Evolutionary conservation across 2,329 filamentous ascomycete genomes (phyloP), one percentile per base, ranked within the genome.

Genomic region (Parascedosporium putredinis): DNA sequence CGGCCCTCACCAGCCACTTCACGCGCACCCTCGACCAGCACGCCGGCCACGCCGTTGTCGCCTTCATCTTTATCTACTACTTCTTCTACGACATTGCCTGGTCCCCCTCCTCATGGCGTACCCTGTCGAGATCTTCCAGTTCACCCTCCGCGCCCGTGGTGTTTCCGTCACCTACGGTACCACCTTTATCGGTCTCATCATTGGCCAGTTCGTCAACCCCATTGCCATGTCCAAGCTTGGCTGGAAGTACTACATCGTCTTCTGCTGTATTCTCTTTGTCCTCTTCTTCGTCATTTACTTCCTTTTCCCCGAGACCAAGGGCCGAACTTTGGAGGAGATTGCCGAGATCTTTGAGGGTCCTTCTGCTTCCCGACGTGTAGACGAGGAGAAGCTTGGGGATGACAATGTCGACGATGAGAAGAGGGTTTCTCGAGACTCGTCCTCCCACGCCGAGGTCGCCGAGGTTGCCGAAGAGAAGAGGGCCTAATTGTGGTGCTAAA

Each of bases 241-340:
- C 0, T 71, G 67, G 66, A 65, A 60, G 45, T 70, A 69, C 51
- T 71, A 67, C 43, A 62, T 65, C 34, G 59, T 70, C 8, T 70
- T 65, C 47, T 60, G 63, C 50, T 63, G 61, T 7, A 64, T 66
- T 33, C 38, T 69, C 16, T 55, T 55, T 1, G 50, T 60, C 3
- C 57, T 65, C 9, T 47, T 68, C 2, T 50, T 56, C 0, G 31
- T 66, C 14, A 60, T 68, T 16, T 72, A 63, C 54, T 65, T 70
- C 52, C 58, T 66, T 12, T 64, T 63, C 43, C 62, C 62, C 0
- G 63, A 65, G 53, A 65, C 63, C 1, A 63, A 61, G 47, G 62
- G 60, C 0, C 52, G 57, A 3, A 59, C 55, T 1, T 51, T 64
- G 3, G 62, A 65, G 45, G 59, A 65, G 49, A 61, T 64, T 22